Base-by-base conservation (phyloP, 2,329 filamentous ascomycete species). In the Phialophora macrospora region DNA sequence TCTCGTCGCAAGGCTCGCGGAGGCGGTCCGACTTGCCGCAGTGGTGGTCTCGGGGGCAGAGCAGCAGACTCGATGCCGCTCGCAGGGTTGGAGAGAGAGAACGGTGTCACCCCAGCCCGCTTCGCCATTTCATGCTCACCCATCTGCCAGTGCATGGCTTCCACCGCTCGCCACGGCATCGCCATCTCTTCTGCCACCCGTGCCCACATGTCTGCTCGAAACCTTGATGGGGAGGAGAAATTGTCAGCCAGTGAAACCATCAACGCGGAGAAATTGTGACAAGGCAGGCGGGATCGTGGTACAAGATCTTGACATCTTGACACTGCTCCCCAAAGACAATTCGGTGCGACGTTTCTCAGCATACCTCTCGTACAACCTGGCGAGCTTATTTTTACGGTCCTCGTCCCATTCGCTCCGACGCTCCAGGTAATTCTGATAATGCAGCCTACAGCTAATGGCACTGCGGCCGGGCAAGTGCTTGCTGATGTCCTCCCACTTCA, bases 401-500 rank as follows among this genome's bases (percentile, higher is more conserved):
- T 98, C 95, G 74, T 97, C 93, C 93, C 94, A 98, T 76, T 96
- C 92, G 73, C 91, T 93, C 64, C 93, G 86, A 74, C 93, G 87
- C 78, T 99, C 95, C 60, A 97, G 86, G 76, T 98, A 98, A 77
- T 99, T 99, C 74, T 98, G 94, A 77, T 97, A 98, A 75, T 97
- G 93, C 59, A 98, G 84, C 51, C 94, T 89, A 78, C 94, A 98
- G 73, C 93, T 96, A 74, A 97, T 97, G 64, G 93, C 90, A 78
- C 93, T 97, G 72, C 95, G 87, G 68, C 94, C 94, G 2, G 93
- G 93, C 57, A 98, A 82, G 62, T 90, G 87, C 81, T 94, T 96
- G 68, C 92, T 96, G 73, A 98, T 97, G 78, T 98, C 94, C 76
- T 98, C 94, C 95, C 94, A 98, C 77, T 98, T 98, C 92, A 97